A percentile compares a stretch with the other conserved stretches of the same genome.
Conservation (phyloP, 2,329 filamentous ascomycete genomes). For the Lasiodiplodia hormozganensis region DNA sequence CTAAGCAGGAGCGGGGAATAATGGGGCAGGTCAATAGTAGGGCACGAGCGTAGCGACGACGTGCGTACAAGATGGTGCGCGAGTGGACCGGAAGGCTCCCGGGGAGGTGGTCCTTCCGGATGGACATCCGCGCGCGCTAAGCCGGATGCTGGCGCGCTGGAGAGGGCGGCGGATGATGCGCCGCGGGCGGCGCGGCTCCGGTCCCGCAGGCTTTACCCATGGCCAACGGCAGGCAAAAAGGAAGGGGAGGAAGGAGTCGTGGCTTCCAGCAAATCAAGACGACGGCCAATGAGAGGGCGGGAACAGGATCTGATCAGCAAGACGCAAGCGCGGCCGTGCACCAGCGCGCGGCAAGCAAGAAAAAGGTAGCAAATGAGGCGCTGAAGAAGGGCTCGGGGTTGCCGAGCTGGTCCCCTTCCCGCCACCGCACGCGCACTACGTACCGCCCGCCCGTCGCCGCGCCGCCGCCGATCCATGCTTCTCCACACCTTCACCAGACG, state of each 20-base stretch:
- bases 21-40: background rate
- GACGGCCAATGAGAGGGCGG: background rate
- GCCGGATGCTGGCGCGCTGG: background rate
- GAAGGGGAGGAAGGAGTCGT: background rate
- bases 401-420: conserved; percentile 7
- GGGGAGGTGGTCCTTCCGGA: background rate
- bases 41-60: background rate
- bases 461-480: conserved; percentile 1
- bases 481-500: conserved; percentile 1
- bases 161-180: conserved; percentile 15
- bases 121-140: conserved; percentile 13
- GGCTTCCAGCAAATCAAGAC: background rate
- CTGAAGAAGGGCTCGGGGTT: conserved; percentile 7
- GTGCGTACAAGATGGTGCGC: background rate
- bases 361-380: background rate
- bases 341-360: background rate
- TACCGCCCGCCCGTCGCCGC: background rate
- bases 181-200: conserved; percentile 7
- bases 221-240: background rate
- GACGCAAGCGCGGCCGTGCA: background rate
- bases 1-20: conserved; percentile 13
- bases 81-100: conserved; percentile 10
- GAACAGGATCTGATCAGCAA: background rate
- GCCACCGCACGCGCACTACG: conserved; percentile 2
- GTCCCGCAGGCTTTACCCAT: background rate